Conservation (phyloP, 2,329 filamentous ascomycete species). For the Cladosporium sp. region DNA sequence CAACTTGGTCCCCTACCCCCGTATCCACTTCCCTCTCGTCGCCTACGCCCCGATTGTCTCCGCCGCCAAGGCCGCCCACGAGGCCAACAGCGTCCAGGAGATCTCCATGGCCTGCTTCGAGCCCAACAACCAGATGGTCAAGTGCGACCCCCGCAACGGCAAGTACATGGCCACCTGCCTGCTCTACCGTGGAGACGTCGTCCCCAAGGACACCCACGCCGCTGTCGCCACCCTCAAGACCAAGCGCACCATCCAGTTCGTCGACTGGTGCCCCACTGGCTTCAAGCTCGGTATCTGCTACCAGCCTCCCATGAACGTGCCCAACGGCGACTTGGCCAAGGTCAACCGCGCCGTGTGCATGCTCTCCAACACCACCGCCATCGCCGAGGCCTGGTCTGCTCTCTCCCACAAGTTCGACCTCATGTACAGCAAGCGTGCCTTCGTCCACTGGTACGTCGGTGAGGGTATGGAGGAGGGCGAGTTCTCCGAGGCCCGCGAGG, state of each 20-base stretch:
- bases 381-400: slow-evolving; percentile 96
- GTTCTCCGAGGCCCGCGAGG: slow-evolving; percentile 98
- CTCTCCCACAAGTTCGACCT: slow-evolving; percentile 98
- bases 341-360: slow-evolving; percentile 99
- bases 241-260: slow-evolving; percentile 98
- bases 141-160: slow-evolving; percentile 96
- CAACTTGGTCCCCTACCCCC: slow-evolving; percentile 97
- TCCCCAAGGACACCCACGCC: slow-evolving; percentile 90
- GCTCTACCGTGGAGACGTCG: slow-evolving; percentile 97
- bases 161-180: slow-evolving; percentile 99
- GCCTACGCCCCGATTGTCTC: slow-evolving; percentile 95
- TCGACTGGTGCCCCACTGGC: slow-evolving; percentile 99
- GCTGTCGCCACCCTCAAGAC: slow-evolving; percentile 97
- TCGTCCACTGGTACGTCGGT: slow-evolving; percentile 99
- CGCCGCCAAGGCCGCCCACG: slow-evolving; percentile 91
- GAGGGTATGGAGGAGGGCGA: slow-evolving; percentile 99
- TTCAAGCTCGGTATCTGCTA: slow-evolving; percentile 99
- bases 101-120: slow-evolving; percentile 99
- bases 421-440: slow-evolving; percentile 99
- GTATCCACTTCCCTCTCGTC: slow-evolving; percentile 98
- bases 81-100: slow-evolving; percentile 97
- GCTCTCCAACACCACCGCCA: slow-evolving; percentile 98
- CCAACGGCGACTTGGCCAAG: slow-evolving; percentile 95
- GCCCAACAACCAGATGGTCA: slow-evolving; percentile 99
- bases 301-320: slow-evolving; percentile 93